phyloP scores from a whole-genome alignment of 139 green algal species.

The Pleodorina starrii region DNA sequence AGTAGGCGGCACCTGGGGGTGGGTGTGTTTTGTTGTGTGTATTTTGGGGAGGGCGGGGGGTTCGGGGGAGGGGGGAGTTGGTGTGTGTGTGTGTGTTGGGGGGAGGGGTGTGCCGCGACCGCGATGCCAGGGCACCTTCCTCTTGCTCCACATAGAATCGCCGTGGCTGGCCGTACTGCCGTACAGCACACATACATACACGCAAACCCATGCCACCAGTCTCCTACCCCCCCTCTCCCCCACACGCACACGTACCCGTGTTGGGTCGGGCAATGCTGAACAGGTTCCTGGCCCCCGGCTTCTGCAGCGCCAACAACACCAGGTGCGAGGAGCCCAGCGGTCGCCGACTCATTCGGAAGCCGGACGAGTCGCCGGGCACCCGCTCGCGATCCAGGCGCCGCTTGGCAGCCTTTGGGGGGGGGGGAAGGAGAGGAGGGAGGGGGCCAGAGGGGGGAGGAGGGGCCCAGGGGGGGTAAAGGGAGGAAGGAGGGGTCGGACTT shows the following conservation, averaged over 20 bases:
- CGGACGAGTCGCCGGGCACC: conserved; percentile 54
- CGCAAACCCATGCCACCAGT: too few species aligned
- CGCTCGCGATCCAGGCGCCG: conserved; percentile 68
- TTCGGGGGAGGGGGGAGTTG: not conserved
- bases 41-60: not conserved
- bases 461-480: too few species aligned
- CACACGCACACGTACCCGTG: conserved; percentile 63
- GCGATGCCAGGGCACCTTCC: too few species aligned
- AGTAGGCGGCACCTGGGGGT: conserved; percentile 72
- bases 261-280: conserved; percentile 79
- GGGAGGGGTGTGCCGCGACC: not conserved
- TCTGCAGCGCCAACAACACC: conserved; percentile 76
- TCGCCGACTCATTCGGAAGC: conserved; percentile 71
- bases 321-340: conserved; percentile 59
- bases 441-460: too few species aligned
- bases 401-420: conserved; percentile 37
- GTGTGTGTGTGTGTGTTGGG: not conserved
- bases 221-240: too few species aligned
- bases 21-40: too few species aligned
- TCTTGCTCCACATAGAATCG: too few species aligned
- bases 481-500: too few species aligned
- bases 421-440: not conserved
- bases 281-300: conserved; percentile 62
- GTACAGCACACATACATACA: too few species aligned
- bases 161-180: not conserved